Conservation (phyloP, 208 protist species). For the Trypanosoma congolense region DNA sequence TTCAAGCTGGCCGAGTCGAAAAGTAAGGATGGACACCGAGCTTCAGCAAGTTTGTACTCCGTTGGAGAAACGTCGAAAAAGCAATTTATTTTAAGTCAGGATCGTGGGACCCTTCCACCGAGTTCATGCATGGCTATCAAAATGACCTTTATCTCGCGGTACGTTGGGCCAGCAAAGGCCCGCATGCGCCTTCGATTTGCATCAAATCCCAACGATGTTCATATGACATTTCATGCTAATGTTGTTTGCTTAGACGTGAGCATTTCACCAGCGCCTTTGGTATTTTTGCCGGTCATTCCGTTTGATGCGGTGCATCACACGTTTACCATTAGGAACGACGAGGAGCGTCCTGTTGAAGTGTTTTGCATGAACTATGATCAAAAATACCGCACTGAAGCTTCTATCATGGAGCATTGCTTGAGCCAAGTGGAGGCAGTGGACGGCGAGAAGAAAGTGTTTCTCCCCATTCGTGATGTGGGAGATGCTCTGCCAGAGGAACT, state of each 20-base stretch:
- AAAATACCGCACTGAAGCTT: constrained; percentile 53
- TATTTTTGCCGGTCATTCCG: constrained; percentile 71
- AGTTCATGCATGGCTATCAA: constrained; percentile 47
- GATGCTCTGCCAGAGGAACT: constrained; percentile 61
- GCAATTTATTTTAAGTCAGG: constrained; percentile 72
- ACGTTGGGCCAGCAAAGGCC: constrained; percentile 15
- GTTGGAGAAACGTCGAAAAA: neutral
- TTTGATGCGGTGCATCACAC: constrained; percentile 46
- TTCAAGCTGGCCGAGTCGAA: constrained; percentile 44
- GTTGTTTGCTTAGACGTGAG: constrained; percentile 32
- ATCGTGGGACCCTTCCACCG: constrained; percentile 64
- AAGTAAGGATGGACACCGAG: constrained; percentile 1
- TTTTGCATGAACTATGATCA: constrained; percentile 82
- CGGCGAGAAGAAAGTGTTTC: constrained; percentile 39
- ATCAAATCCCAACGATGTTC: constrained; percentile 46
- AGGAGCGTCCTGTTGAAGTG: constrained; percentile 83
- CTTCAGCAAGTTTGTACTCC: neutral
- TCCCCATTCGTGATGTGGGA: constrained; percentile 57
- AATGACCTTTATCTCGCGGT: constrained; percentile 61
- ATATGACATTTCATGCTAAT: constrained; percentile 42
- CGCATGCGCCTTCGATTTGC: constrained; percentile 53
- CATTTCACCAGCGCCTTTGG: constrained; percentile 43
- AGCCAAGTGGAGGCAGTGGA: neutral
- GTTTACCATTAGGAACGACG: constrained; percentile 83
- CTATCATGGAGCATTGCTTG: constrained; percentile 49